Percentiles rank a stretch among this genome's conserved stretches.
Evolutionary conservation across 140 eudicot genomes (phyloP).

Genomic region (Anethum foeniculum): DNA sequence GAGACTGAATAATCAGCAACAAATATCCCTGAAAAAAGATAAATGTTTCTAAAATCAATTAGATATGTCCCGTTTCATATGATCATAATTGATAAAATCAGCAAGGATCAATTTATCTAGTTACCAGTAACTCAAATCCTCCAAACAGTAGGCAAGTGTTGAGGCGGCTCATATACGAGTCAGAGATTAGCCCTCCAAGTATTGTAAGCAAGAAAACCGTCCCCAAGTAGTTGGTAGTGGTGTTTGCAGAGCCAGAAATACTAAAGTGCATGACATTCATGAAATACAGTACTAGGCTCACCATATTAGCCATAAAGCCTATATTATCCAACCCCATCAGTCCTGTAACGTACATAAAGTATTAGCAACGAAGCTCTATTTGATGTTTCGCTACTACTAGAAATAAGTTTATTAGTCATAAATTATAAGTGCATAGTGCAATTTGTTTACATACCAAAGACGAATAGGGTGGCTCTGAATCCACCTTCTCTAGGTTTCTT

Average conservation of each 20-base stretch:
- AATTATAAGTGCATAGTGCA: background rate
- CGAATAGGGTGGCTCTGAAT: constrained; percentile 9
- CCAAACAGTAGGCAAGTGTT: constrained; percentile 18
- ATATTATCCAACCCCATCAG: constrained; percentile 20
- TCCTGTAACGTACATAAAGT: constrained; percentile 6
- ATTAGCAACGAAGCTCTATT: background rate
- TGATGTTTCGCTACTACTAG: background rate
- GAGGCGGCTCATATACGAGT: constrained; percentile 19
- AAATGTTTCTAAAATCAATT: background rate
- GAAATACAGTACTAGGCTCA: constrained; percentile 21
- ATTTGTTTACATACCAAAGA: constrained; percentile 7
- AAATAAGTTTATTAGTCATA: background rate
- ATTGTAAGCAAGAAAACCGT: constrained; percentile 24
- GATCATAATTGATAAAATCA: background rate
- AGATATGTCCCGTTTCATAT: background rate
- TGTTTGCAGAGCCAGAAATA: constrained; percentile 21
- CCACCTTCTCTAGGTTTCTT: constrained; percentile 6
- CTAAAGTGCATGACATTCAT: constrained; percentile 10
- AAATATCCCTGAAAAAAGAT: constrained; percentile 11
- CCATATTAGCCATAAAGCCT: constrained; percentile 20
- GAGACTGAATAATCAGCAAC: constrained; percentile 17
- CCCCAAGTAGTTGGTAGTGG: constrained; percentile 25
- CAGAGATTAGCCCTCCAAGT: constrained; percentile 25
- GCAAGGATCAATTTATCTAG: background rate
- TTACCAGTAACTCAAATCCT: constrained; percentile 19